phyloP scores from a whole-genome alignment of 352 stramenopile species.

The Phytophthora citrophthora region DNA sequence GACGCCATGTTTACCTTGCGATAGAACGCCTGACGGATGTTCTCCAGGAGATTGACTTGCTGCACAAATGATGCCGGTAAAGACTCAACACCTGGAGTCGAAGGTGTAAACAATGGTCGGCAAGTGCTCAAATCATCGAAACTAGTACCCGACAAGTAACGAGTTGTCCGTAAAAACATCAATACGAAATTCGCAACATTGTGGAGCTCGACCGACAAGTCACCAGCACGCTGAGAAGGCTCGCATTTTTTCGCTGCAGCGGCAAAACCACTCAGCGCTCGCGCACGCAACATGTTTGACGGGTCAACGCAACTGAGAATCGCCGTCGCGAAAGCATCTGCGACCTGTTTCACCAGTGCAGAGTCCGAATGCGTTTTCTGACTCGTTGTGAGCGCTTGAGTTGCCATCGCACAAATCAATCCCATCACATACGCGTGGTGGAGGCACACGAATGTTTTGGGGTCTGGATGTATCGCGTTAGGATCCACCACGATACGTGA shows the following conservation, averaged over 20 bases:
- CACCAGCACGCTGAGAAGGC: slow-evolving; percentile 43
- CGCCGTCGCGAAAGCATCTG: slow-evolving; percentile 74
- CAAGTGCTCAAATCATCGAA: slow-evolving; percentile 72
- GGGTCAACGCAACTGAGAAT: slow-evolving; percentile 82
- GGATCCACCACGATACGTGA: slow-evolving; percentile 67
- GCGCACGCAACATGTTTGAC: slow-evolving; percentile 56
- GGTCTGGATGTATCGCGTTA: slow-evolving; percentile 47
- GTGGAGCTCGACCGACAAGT: slow-evolving; percentile 69
- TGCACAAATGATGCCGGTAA: slow-evolving; percentile 78
- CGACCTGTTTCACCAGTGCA: slow-evolving; percentile 67
- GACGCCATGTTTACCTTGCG: slow-evolving; percentile 30
- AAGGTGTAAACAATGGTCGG: slow-evolving; percentile 52
- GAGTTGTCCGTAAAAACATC: slow-evolving; percentile 71
- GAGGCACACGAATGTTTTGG: slow-evolving; percentile 76
- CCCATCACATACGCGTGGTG: slow-evolving; percentile 84
- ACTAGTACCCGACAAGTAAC: slow-evolving; percentile 61
- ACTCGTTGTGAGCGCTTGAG: slow-evolving; percentile 75
- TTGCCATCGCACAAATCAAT: slow-evolving; percentile 79
- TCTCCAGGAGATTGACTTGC: slow-evolving; percentile 73
- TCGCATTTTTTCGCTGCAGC: slow-evolving; percentile 59
- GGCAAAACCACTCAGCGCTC: slow-evolving; percentile 65
- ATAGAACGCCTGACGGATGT: slow-evolving; percentile 52
- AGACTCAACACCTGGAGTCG: slow-evolving; percentile 53
- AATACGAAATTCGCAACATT: slow-evolving; percentile 81
- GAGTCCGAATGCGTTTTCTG: slow-evolving; percentile 65